phyloP scores from a whole-genome alignment of 1,139 yeast species.

The Geotrichum australiense region DNA sequence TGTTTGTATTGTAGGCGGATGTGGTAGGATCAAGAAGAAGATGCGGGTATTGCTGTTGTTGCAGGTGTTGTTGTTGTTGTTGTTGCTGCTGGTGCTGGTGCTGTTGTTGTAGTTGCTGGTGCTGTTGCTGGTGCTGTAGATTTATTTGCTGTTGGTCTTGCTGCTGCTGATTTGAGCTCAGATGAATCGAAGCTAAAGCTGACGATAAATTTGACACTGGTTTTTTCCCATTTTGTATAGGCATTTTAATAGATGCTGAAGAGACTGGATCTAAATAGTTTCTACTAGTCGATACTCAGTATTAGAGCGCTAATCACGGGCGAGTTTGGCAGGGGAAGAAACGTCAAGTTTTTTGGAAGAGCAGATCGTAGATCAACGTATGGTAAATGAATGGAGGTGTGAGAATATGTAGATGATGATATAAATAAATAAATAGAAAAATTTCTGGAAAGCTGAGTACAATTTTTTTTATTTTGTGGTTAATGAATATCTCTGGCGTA shows the following conservation, averaged over 20 bases:
- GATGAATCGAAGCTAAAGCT: slow-evolving; percentile 29
- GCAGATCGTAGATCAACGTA: too few species aligned
- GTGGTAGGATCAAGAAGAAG: slow-evolving; percentile 7
- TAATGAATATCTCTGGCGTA: too few species aligned
- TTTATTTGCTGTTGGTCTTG: slow-evolving; percentile 14
- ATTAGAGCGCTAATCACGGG: too few species aligned
- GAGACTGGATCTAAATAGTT: too few species aligned
- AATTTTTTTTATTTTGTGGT: too few species aligned
- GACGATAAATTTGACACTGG: slow-evolving; percentile 30
- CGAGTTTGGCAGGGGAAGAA: too few species aligned
- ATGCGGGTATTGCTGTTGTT: slow-evolving; percentile 13
- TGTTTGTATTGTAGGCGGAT: slow-evolving; percentile 16
- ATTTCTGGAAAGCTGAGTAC: too few species aligned
- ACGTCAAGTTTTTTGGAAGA: too few species aligned
- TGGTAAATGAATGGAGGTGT: too few species aligned
- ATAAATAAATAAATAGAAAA: too few species aligned
- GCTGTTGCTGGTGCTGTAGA: slow-evolving; percentile 8
- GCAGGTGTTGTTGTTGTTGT: slow-evolving; percentile 8
- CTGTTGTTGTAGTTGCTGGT: slow-evolving; percentile 6
- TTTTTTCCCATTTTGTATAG: slow-evolving; percentile 16
- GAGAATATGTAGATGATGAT: too few species aligned
- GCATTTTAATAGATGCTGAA: slow-evolving; percentile 13
- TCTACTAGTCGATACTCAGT: too few species aligned
- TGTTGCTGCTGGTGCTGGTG: slow-evolving; percentile 1
- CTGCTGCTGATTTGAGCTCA: slow-evolving; percentile 1